Evolutionary conservation across 1,284 basidiomycete genomes (phyloP), one percentile per base, ranked within the genome.

Genomic region (Ceratobasidium sp.): DNA sequence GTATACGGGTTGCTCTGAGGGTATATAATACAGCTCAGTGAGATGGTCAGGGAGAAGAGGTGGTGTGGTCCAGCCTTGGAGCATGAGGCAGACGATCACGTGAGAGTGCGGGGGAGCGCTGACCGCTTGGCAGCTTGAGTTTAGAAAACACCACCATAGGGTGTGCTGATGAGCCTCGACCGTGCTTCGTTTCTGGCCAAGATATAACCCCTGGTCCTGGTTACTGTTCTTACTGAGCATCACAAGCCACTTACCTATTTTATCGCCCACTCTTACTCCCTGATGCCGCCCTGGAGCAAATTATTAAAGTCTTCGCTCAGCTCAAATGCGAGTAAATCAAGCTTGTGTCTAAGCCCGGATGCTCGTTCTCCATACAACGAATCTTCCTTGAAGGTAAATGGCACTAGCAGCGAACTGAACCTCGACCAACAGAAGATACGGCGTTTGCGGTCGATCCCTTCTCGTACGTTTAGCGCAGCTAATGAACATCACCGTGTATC

Each of bases 291-390:
- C 61, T 76, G 62, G 73, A 50, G 59, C 23, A 76, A 68, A 50
- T 59, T 77, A 3, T 59, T 56, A 44, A 57, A n/a, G 33, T 69
- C 67, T 13, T 48, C 28, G 13, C 59, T 64, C 38, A 65, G 56
- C n/a, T 59, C 74, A 33, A 77, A 61, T 56, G 54, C 42, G 12
- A 77, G 74, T 54, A 77, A 77, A 59, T 59, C 64, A 5, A 77
- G 65, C 54, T 17, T 77, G 17, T 40, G 42, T 56, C 52, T 77
- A n/a, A 33, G 52, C 48, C 38, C 74, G 12, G 74, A 76, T 17
- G 38, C 59, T 17, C 59, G 48, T 13, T 54, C 62, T 12, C 65
- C 65, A 38, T 77, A 77, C 54, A 20, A 76, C 65, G 74, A 68
- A 2, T 50, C 50, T 12, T 28, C 62, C 3, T 42, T 42, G 38